phyloP scores from a whole-genome alignment of 148 eudicot genomes.

The Bassia scoparia region DNA sequence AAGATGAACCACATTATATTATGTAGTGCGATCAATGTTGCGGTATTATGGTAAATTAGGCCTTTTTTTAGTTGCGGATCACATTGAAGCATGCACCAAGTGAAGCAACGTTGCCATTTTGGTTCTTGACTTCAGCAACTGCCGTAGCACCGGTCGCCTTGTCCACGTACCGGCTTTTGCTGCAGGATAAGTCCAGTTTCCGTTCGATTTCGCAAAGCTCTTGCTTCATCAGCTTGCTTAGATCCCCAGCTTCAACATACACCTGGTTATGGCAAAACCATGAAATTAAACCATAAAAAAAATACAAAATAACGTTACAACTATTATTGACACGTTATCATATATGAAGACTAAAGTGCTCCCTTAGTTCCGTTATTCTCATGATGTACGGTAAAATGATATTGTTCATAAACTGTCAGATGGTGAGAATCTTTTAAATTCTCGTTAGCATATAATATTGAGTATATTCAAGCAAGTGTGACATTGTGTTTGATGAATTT shows the following conservation, averaged over 20 bases:
- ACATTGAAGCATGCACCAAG: neutral
- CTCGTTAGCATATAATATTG: too few relatives aligned
- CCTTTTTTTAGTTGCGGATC: neutral
- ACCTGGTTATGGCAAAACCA: neutral
- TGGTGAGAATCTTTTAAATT: too few relatives aligned
- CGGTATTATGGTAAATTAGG: neutral
- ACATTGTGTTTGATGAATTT: too few relatives aligned
- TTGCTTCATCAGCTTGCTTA: neutral
- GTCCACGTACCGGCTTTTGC: neutral
- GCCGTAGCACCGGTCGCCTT: neutral
- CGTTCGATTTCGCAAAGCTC: neutral
- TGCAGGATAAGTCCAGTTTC: neutral
- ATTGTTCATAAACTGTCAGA: too few relatives aligned
- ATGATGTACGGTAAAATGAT: too few relatives aligned
- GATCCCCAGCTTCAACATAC: constrained; percentile 9
- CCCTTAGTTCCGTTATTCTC: too few relatives aligned
- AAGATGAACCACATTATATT: too few relatives aligned
- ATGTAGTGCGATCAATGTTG: too few relatives aligned
- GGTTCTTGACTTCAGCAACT: neutral
- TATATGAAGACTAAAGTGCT: too few relatives aligned
- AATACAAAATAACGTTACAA: neutral
- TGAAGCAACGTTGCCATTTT: neutral
- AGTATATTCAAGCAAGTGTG: too few relatives aligned
- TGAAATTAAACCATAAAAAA: neutral
- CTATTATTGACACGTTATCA: too few relatives aligned